A percentile compares a stretch with the other conserved stretches of the same genome.
Conservation (phyloP, 306 rosid genomes). For the Gynostemma pentaphyllum region DNA sequence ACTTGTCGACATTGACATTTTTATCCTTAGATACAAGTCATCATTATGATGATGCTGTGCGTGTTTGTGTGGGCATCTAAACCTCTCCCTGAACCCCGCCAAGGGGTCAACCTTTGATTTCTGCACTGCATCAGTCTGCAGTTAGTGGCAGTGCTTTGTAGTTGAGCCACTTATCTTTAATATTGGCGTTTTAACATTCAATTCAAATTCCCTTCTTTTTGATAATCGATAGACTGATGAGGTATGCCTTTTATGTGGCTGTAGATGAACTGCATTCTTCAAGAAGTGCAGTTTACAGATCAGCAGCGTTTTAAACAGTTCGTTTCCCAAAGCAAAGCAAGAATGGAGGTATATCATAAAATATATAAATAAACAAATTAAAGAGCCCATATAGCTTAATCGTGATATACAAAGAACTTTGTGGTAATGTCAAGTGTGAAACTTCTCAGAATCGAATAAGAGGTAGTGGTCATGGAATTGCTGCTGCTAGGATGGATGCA, state of each 20-base stretch:
- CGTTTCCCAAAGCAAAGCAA: slow-evolving; percentile 88
- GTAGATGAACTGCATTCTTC: slow-evolving; percentile 74
- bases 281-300: slow-evolving; percentile 91
- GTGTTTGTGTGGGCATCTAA: no score
- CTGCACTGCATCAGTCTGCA: neutral
- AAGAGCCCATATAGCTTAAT: neutral
- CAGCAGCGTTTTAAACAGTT: slow-evolving; percentile 96
- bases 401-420: neutral
- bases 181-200: neutral
- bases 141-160: neutral
- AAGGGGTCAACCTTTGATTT: neutral
- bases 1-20: no score
- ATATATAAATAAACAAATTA: neutral
- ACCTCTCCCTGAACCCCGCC: no score
- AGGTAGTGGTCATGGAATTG: slow-evolving; percentile 96
- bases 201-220: neutral
- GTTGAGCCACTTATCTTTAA: neutral
- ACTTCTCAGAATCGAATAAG: slow-evolving; percentile 71
- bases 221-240: slow-evolving; percentile 13
- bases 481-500: slow-evolving; percentile 98
- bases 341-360: slow-evolving; percentile 71
- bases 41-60: no score
- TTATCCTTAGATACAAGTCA: no score
- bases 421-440: neutral
- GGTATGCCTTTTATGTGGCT: slow-evolving; percentile 15